A percentile compares a stretch with the other conserved stretches of the same genome.
Evolutionary conservation across 208 protist genomes (phyloP).

Genomic region (Crithidia bombi): DNA sequence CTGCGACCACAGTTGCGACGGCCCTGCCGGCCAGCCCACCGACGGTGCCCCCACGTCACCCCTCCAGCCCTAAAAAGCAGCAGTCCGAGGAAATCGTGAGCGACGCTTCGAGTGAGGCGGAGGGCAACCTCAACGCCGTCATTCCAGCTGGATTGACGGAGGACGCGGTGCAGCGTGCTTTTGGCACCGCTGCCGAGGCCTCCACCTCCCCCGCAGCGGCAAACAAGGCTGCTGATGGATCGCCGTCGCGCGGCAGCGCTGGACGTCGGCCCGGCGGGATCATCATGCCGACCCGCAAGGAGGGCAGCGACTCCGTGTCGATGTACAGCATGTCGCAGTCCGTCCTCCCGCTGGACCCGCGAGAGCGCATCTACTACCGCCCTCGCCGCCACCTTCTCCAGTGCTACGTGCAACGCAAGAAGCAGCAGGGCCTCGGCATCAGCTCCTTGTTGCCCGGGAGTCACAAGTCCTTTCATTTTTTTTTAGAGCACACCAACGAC

Average conservation of each 20-base stretch:
- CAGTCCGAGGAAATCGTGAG: slow-evolving; percentile 3
- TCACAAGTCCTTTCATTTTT: slow-evolving; percentile 40
- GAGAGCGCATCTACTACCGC: slow-evolving; percentile 56
- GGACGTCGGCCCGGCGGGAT: slow-evolving; percentile 14
- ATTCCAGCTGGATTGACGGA: slow-evolving; percentile 19
- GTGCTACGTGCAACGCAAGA: slow-evolving; percentile 48
- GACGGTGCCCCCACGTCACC: neutral
- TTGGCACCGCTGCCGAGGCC: slow-evolving; percentile 7
- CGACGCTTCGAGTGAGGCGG: slow-evolving; percentile 9
- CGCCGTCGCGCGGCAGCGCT: neutral
- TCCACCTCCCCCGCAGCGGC: neutral
- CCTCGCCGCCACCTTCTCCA: slow-evolving; percentile 47
- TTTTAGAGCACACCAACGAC: slow-evolving; percentile 47
- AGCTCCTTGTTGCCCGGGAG: slow-evolving; percentile 21
- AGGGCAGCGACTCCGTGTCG: slow-evolving; percentile 44
- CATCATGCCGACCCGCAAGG: slow-evolving; percentile 42
- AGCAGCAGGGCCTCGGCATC: slow-evolving; percentile 21
- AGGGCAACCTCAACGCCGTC: slow-evolving; percentile 7
- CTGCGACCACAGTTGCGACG: neutral
- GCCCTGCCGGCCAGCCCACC: neutral
- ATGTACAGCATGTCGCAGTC: slow-evolving; percentile 60
- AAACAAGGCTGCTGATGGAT: neutral
- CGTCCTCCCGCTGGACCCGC: slow-evolving; percentile 45
- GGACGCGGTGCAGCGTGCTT: slow-evolving; percentile 20
- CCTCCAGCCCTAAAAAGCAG: neutral